Conservation (phyloP, 768 basidiomycete species). For the Saitozyma sp. region DNA sequence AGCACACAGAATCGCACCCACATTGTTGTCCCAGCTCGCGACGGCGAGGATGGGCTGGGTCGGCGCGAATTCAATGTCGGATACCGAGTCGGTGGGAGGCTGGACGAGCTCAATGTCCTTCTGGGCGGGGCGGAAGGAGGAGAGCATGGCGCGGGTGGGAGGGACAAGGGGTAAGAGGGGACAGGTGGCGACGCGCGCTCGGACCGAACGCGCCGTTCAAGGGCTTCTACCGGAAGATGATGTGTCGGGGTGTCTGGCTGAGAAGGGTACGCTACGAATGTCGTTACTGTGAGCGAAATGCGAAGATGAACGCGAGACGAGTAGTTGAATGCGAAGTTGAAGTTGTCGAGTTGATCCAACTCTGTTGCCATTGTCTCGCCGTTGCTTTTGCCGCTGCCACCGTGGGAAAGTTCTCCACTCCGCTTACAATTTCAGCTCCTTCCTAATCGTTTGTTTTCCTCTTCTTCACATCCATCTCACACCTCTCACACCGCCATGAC, state of each 20-base stretch:
- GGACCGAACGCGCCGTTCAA: no score
- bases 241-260: no score
- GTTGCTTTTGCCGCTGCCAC: constrained; percentile 5
- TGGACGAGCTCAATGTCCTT: constrained; percentile 39
- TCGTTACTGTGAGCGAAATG: background rate
- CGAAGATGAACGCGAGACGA: background rate
- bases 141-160: no score
- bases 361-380: no score
- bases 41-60: constrained; percentile 87
- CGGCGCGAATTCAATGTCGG: constrained; percentile 77
- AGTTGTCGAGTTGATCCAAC: background rate
- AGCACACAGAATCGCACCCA: constrained; percentile 53
- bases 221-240: no score
- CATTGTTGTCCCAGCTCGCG: constrained; percentile 91
- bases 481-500: constrained; percentile 32
- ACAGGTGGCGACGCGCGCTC: no score
- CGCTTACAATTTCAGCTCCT: background rate
- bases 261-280: background rate
- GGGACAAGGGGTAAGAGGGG: no score
- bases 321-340: background rate
- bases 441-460: background rate
- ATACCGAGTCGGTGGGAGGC: constrained; percentile 69
- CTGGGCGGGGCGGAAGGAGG: constrained; percentile 15
- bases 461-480: background rate
- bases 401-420: constrained; percentile 19